phyloP scores from a whole-genome alignment of 2,329 filamentous ascomycete genomes.

The Magnaporthales sp. region DNA sequence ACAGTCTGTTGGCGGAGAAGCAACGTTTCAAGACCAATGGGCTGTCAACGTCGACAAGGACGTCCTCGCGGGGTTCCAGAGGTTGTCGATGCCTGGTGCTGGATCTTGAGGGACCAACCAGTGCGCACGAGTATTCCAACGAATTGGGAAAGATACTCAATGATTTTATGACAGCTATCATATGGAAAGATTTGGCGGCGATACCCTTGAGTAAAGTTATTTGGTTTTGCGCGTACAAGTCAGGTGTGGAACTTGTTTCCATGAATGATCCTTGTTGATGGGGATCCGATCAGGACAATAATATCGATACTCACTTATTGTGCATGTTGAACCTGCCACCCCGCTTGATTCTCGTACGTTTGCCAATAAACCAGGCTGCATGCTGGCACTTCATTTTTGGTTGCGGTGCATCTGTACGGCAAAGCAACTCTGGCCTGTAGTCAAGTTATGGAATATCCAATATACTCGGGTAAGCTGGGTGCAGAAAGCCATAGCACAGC shows the following conservation, averaged over 20 bases:
- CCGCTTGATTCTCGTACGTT: not conserved
- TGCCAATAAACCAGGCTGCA: not conserved
- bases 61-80: constrained; percentile 55
- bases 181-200: not conserved
- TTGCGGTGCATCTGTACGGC: not conserved
- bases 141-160: not conserved
- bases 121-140: not conserved
- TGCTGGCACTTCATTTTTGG: not conserved
- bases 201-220: not conserved
- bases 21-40: constrained; percentile 60
- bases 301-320: not conserved
- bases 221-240: not conserved
- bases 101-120: not conserved
- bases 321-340: not conserved
- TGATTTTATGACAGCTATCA: not conserved
- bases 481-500: not conserved
- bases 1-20: constrained; percentile 51
- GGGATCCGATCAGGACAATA: not conserved
- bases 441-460: not conserved
- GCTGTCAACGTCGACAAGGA: constrained; percentile 67
- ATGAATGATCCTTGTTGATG: not conserved
- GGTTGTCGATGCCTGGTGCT: constrained; percentile 15
- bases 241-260: not conserved
- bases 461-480: not conserved
- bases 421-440: not conserved